Conservation (phyloP, 2,329 filamentous ascomycete genomes). For the Xylaria sp. region DNA sequence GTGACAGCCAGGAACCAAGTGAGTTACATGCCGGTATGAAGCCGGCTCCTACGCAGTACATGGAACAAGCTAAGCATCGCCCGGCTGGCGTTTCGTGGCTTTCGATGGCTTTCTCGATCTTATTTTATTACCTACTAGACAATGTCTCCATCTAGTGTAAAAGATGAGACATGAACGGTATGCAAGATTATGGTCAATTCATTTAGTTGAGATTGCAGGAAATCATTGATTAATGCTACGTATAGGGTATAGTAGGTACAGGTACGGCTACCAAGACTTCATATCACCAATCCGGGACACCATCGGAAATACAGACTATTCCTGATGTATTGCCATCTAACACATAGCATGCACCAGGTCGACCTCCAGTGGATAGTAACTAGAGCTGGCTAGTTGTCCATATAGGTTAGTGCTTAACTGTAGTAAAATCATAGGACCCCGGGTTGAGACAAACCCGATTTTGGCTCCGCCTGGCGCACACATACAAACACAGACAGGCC, state of each 20-base stretch:
- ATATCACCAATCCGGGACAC: not conserved
- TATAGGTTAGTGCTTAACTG: not conserved
- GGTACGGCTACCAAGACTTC: not conserved
- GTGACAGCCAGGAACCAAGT: conserved; percentile 13
- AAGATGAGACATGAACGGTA: conserved; percentile 16
- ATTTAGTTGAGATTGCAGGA: not conserved
- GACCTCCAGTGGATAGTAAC: not conserved
- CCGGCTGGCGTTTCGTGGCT: conserved; percentile 22
- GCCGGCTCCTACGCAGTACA: conserved; percentile 9
- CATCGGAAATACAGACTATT: conserved; percentile 3
- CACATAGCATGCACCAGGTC: not conserved
- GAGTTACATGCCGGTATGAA: conserved; percentile 13
- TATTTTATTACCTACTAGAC: conserved; percentile 2
- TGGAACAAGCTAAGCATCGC: conserved; percentile 7
- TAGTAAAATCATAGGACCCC: not conserved
- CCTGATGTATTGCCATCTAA: not conserved
- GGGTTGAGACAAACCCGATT: conserved; percentile 1
- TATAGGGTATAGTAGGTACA: not conserved
- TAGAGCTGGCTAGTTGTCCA: not conserved
- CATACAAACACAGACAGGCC: not conserved
- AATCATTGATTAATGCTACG: not conserved
- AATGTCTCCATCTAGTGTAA: not conserved
- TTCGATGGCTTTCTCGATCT: conserved; percentile 16
- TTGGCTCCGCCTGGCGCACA: not conserved
- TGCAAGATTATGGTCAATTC: not conserved